Evolutionary conservation across 139 green algal genomes (phyloP).

Genomic region (Edaphochlamys debaryana): DNA sequence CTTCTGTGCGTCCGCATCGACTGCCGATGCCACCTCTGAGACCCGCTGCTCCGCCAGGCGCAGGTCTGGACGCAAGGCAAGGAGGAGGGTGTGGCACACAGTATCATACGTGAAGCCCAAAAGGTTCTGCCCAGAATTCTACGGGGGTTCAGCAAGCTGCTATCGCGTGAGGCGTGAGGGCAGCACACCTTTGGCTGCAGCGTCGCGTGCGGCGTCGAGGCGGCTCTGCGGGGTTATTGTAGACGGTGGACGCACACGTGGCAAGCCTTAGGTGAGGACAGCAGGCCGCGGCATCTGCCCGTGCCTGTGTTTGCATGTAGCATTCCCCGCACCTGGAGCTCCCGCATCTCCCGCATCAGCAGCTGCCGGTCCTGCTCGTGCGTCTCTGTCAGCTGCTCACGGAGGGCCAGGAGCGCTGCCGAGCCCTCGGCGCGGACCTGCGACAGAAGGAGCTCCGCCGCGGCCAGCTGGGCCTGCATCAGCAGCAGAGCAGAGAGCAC

Average conservation of each 20-base stretch:
- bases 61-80: neutral
- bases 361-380: constrained; percentile 54
- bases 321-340: constrained; percentile 42
- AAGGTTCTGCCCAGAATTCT: too few species aligned
- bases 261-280: too few species aligned
- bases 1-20: neutral
- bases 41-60: constrained; percentile 20
- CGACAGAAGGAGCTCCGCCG: constrained; percentile 47
- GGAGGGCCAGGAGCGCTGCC: constrained; percentile 40
- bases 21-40: neutral
- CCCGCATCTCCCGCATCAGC: constrained; percentile 45
- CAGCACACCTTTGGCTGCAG: constrained; percentile 14
- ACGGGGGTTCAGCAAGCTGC: too few species aligned
- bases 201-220: neutral
- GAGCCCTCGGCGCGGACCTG: constrained; percentile 35
- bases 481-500: neutral
- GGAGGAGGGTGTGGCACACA: too few species aligned
- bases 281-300: too few species aligned
- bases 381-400: constrained; percentile 32
- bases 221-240: too few species aligned
- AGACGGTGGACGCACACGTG: too few species aligned
- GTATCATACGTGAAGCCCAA: too few species aligned
- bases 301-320: too few species aligned
- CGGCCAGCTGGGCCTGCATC: constrained; percentile 49
- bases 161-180: too few species aligned